These are phyloP conservation scores for Suillus decipiens DNA, from an alignment of 768 basidiomycete species.

Conservation along the genomic window DNA sequence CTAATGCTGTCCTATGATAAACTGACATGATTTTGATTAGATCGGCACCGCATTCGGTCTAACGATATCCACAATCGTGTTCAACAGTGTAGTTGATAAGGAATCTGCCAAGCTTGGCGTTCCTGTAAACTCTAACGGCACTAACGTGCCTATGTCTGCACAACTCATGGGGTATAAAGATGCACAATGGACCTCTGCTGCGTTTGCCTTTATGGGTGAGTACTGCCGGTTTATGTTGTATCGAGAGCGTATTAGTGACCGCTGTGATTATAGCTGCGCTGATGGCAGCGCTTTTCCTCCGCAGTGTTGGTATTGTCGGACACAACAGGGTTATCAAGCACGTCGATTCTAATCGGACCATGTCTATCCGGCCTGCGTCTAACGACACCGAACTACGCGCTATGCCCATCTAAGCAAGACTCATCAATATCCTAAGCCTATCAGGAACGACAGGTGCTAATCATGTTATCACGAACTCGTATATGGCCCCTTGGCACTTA, in stretches of 20 bases:
- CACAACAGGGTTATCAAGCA: constrained; percentile 17
- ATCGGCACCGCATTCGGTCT: constrained; percentile 71
- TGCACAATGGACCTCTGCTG: constrained; percentile 66
- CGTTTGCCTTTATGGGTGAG: constrained; percentile 62
- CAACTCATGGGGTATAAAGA: constrained; percentile 57
- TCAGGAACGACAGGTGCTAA: not conserved
- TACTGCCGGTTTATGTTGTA: constrained; percentile 2
- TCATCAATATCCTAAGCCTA: not conserved
- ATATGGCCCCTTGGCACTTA: not conserved
- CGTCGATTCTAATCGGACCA: constrained; percentile 24
- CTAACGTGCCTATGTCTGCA: constrained; percentile 36
- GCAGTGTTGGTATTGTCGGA: constrained; percentile 44
- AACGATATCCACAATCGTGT: constrained; percentile 72
- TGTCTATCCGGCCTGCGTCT: constrained; percentile 10
- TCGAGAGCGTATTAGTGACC: constrained; percentile 2
- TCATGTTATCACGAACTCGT: not conserved
- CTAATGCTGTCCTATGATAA: not conserved
- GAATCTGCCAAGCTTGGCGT: constrained; percentile 37
- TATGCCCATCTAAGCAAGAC: not conserved
- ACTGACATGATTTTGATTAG: constrained; percentile 32
- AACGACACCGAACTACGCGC: too few relatives aligned
- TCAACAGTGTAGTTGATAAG: constrained; percentile 47
- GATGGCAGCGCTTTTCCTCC: constrained; percentile 39
- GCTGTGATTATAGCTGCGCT: constrained; percentile 25
- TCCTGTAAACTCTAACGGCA: constrained; percentile 24